Evolutionary conservation across 257 asterid genomes (phyloP).

Genomic region (Solanum microdontum): DNA sequence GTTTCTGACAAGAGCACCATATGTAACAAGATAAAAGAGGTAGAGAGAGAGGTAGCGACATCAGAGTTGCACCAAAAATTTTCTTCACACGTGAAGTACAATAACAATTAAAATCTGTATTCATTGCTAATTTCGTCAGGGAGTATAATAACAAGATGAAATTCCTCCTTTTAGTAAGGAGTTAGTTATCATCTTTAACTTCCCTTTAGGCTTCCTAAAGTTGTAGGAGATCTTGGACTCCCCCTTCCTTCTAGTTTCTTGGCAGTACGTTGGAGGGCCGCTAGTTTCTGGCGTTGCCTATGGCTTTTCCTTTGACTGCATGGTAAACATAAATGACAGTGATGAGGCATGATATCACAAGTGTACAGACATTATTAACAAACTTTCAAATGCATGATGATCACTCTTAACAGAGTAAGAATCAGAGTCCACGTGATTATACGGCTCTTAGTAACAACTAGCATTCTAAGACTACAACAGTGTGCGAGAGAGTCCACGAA

Average conservation of each 20-base stretch:
- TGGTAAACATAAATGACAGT: neutral
- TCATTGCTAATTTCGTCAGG: neutral
- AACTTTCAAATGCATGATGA: neutral
- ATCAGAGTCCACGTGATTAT: neutral
- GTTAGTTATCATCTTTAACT: slow-evolving; percentile 23
- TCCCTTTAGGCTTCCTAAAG: slow-evolving; percentile 26
- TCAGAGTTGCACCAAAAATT: neutral
- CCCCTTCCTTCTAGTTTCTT: slow-evolving; percentile 54
- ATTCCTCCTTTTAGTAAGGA: neutral
- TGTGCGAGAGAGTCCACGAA: neutral
- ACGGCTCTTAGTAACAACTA: neutral
- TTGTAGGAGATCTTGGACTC: slow-evolving; percentile 21
- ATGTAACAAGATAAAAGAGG: neutral
- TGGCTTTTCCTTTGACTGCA: slow-evolving; percentile 61
- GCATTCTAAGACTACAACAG: neutral
- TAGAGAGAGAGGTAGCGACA: neutral
- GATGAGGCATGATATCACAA: neutral
- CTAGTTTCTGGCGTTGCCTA: slow-evolving; percentile 49
- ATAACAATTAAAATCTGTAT: neutral
- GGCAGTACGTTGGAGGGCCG: slow-evolving; percentile 44
- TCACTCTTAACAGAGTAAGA: neutral
- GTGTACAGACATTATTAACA: neutral
- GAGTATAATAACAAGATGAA: neutral
- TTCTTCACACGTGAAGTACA: neutral
- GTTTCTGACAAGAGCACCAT: neutral